Percentiles rank a stretch among this genome's conserved stretches.
Evolutionary conservation across 1,139 yeast species (phyloP).

Genomic region (Scheffersomyces cryptocercus): DNA sequence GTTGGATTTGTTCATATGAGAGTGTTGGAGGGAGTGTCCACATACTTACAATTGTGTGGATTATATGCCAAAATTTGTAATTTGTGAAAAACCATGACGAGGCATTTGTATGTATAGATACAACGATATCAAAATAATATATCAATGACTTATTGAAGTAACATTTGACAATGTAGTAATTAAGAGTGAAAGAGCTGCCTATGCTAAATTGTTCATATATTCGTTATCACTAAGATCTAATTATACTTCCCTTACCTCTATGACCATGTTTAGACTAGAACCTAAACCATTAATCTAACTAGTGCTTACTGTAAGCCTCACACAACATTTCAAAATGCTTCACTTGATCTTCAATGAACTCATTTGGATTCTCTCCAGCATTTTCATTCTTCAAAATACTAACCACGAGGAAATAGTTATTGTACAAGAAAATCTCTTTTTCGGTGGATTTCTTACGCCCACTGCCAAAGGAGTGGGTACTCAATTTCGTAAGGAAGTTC

Average conservation of each 20-base stretch:
- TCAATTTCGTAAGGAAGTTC: constrained; percentile 67
- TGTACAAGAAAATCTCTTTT: constrained; percentile 71
- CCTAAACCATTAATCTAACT: neutral
- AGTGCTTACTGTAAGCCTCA: constrained; percentile 50
- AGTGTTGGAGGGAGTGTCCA: constrained; percentile 88
- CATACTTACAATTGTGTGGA: constrained; percentile 84
- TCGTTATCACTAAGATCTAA: neutral
- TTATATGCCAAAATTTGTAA: constrained; percentile 66
- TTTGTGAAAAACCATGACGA: constrained; percentile 1
- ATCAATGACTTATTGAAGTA: no score
- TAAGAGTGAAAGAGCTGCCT: no score
- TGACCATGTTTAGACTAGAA: no score
- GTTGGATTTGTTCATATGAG: constrained; percentile 93
- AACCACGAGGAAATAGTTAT: constrained; percentile 64
- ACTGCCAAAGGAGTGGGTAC: constrained; percentile 40
- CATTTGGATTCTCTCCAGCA: constrained; percentile 38
- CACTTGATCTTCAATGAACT: constrained; percentile 56
- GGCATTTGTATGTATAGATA: no score
- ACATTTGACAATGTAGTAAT: no score
- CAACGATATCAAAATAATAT: no score
- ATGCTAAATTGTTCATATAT: no score
- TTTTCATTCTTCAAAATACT: constrained; percentile 51
- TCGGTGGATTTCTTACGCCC: constrained; percentile 43
- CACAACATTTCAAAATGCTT: constrained; percentile 63
- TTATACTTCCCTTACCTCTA: neutral